Evolutionary conservation across 352 stramenopile genomes (phyloP).

Genomic region (Phytophthora quininea): DNA sequence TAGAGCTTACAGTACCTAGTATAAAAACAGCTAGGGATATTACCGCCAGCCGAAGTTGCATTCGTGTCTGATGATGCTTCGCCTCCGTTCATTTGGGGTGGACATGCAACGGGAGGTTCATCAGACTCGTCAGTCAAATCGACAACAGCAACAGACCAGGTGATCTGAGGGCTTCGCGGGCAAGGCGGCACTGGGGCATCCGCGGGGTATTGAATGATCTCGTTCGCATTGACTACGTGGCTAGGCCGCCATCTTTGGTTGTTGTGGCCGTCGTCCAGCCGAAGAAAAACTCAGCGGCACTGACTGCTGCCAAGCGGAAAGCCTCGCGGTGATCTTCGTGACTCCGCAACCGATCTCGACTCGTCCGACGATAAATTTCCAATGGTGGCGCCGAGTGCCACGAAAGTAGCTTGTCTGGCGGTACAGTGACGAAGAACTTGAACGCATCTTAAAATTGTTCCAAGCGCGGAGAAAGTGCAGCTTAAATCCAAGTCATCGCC

Average conservation of each 20-base stretch:
- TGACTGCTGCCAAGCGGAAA: constrained; percentile 40
- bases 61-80: no score
- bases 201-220: not conserved
- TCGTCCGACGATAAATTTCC: constrained; percentile 52
- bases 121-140: not conserved
- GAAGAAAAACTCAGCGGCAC: constrained; percentile 45
- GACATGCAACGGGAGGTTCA: not conserved
- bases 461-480: constrained; percentile 43
- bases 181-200: not conserved
- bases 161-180: no score
- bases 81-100: no score
- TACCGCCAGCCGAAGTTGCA: no score
- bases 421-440: constrained; percentile 23
- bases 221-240: not conserved
- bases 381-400: constrained; percentile 58
- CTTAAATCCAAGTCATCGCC: constrained; percentile 28
- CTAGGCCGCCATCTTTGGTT: constrained; percentile 9
- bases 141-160: no score
- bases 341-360: constrained; percentile 67
- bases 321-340: constrained; percentile 47
- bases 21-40: no score
- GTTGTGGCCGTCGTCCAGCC: constrained; percentile 21
- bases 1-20: no score
- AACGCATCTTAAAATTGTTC: constrained; percentile 46
- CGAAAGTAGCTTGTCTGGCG: constrained; percentile 51